Conservation (phyloP, 805 yeast species). For the Teunomyces stri region DNA sequence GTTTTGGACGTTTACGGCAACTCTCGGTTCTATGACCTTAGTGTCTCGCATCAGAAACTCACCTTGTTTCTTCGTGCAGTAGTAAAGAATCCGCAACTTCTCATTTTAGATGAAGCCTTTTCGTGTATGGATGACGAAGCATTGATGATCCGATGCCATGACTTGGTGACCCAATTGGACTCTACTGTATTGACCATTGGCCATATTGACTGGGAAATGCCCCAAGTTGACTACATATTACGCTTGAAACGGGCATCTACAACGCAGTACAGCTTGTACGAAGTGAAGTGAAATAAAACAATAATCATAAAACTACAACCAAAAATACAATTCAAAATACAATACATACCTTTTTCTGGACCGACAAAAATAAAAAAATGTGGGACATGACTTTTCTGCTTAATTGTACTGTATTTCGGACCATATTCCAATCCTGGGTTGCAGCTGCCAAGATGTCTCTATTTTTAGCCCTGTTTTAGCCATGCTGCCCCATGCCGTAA, state of each 20-base stretch:
- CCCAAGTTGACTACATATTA: slow-evolving; percentile 54
- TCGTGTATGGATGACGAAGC: slow-evolving; percentile 77
- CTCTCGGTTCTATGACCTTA: slow-evolving; percentile 49
- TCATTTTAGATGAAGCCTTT: slow-evolving; percentile 89
- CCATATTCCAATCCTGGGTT: no score
- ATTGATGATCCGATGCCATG: slow-evolving; percentile 33
- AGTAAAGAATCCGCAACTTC: slow-evolving; percentile 70
- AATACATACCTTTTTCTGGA: no score
- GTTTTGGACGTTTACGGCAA: slow-evolving; percentile 37
- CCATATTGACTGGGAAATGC: slow-evolving; percentile 79
- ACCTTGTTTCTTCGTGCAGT: slow-evolving; percentile 74
- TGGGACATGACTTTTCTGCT: no score
- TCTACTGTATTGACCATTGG: slow-evolving; percentile 81
- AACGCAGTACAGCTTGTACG: background rate
- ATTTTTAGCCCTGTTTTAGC: no score
- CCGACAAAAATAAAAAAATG: no score
- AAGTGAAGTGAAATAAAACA: background rate
- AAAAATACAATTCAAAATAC: no score
- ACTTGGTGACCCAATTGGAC: slow-evolving; percentile 18
- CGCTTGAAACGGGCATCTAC: slow-evolving; percentile 27
- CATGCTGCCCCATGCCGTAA: no score
- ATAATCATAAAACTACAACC: background rate
- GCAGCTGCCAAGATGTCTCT: no score
- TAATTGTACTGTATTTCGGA: no score
- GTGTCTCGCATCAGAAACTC: slow-evolving; percentile 75